Percentiles rank a stretch among this genome's conserved stretches.
Conservation (phyloP, 169 alveolate species). For the Babesia ovata region DNA sequence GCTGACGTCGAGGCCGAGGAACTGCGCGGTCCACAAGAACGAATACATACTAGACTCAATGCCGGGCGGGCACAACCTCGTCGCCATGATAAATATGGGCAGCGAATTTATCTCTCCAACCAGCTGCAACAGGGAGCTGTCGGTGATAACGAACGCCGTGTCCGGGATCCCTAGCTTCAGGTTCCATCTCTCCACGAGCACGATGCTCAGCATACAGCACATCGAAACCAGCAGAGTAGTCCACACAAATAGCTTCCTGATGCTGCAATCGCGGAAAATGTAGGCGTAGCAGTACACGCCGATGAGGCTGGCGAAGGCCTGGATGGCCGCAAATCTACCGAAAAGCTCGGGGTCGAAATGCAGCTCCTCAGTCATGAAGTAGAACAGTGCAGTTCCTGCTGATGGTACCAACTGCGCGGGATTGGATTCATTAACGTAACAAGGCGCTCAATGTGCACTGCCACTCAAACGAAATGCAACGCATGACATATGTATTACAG, state of each 20-base stretch:
- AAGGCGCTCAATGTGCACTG: no score
- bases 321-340: conserved; percentile 83
- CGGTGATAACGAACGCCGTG: conserved; percentile 83
- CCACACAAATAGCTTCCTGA: conserved; percentile 73
- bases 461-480: no score
- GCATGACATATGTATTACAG: no score
- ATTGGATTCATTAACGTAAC: not conserved
- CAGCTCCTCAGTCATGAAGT: conserved; percentile 85
- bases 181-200: conserved; percentile 80
- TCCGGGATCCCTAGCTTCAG: conserved; percentile 77
- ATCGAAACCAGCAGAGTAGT: conserved; percentile 80
- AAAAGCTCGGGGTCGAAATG: conserved; percentile 82
- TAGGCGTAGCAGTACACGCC: conserved; percentile 76
- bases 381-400: conserved; percentile 84
- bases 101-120: conserved; percentile 82
- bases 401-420: conserved; percentile 83
- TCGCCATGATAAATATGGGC: conserved; percentile 85
- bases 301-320: conserved; percentile 80
- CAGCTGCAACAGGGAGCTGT: conserved; percentile 79
- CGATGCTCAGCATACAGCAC: conserved; percentile 76
- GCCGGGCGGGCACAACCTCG: conserved; percentile 86
- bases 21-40: conserved; percentile 78
- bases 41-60: conserved; percentile 87
- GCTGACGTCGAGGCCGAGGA: conserved; percentile 82
- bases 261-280: conserved; percentile 72